phyloP scores from a whole-genome alignment of 2,329 filamentous ascomycete species.

The Sordariomycetes sp. region DNA sequence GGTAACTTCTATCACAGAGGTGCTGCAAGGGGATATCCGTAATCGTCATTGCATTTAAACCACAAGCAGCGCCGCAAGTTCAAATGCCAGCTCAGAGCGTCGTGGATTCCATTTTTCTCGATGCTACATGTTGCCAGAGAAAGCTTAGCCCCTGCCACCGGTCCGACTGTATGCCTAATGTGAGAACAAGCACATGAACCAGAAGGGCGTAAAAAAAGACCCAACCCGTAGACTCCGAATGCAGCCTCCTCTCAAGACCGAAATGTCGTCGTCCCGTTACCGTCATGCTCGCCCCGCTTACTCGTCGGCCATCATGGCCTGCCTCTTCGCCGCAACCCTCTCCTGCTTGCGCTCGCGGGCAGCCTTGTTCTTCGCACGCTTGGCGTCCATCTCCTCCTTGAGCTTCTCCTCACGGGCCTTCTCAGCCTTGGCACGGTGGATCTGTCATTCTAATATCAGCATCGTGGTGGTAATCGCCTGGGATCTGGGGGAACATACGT shows the following conservation, averaged over 20 bases:
- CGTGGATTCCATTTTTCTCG: conserved; percentile 44
- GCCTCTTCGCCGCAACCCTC: conserved; percentile 85
- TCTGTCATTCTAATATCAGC: conserved; percentile 49
- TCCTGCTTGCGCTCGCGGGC: conserved; percentile 97
- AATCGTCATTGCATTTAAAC: conserved; percentile 2
- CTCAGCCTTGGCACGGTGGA: conserved; percentile 99
- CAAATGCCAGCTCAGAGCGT: conserved; percentile 19
- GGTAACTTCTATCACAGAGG: no score
- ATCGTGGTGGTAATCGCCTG: conserved; percentile 2
- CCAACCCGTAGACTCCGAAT: conserved; percentile 53
- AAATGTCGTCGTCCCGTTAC: conserved; percentile 30
- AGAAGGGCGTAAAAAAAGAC: conserved; percentile 37
- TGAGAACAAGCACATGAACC: no score
- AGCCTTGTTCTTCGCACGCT: conserved; percentile 99
- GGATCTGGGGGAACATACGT: conserved; percentile 60
- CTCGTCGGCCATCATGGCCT: conserved; percentile 68
- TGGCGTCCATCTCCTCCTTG: conserved; percentile 99
- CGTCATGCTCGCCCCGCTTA: conserved; percentile 46
- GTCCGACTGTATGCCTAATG: conserved; percentile 40
- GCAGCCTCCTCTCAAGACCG: conserved; percentile 45
- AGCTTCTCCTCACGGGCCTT: conserved; percentile 90
- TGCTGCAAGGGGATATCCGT: no score
- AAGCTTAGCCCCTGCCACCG: conserved; percentile 40
- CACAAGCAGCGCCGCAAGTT: not conserved
- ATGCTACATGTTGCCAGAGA: conserved; percentile 50